phyloP scores from a whole-genome alignment of 2,329 filamentous ascomycete genomes.

The Biscogniauxia marginata region DNA sequence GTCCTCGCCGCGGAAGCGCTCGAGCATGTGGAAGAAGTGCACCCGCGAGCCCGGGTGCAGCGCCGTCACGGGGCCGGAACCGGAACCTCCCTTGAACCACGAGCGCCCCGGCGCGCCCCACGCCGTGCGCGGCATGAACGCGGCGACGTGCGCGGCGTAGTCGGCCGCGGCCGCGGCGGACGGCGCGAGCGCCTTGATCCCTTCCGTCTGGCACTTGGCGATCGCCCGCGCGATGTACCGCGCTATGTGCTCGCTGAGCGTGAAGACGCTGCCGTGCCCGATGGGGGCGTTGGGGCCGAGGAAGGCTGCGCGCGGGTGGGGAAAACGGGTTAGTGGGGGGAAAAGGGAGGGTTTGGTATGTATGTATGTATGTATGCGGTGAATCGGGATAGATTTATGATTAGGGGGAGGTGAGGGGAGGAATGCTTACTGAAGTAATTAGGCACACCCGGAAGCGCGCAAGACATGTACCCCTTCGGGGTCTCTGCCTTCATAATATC shows the following conservation, averaged over 20 bases:
- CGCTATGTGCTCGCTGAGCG: conserved; percentile 51
- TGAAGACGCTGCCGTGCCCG: conserved; percentile 50
- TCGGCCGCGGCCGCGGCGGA: conserved; percentile 47
- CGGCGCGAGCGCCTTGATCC: conserved; percentile 46
- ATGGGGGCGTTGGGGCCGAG: conserved; percentile 53
- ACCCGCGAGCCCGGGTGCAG: conserved; percentile 51
- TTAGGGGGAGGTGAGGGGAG: conserved; percentile 3
- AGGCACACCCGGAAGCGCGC: conserved; percentile 49
- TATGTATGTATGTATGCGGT: background rate
- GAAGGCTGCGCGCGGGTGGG: conserved; percentile 37
- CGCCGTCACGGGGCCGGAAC: conserved; percentile 46
- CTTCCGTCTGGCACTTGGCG: conserved; percentile 49
- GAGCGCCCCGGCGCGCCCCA: conserved; percentile 48
- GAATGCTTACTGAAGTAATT: conserved; percentile 52
- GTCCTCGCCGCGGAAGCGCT: conserved; percentile 49
- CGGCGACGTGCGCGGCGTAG: conserved; percentile 47
- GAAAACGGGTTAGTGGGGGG: background rate
- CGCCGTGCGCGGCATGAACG: conserved; percentile 53
- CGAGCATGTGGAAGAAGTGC: conserved; percentile 54
- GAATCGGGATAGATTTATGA: background rate
- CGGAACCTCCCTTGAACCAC: conserved; percentile 50
- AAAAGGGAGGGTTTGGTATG: background rate
- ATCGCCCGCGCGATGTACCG: conserved; percentile 50
- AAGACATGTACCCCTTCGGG: conserved; percentile 53
- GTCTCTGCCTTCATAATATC: conserved; percentile 43